phyloP scores from a whole-genome alignment of 1,284 basidiomycete species.

The Laetiporus sulphureus region DNA sequence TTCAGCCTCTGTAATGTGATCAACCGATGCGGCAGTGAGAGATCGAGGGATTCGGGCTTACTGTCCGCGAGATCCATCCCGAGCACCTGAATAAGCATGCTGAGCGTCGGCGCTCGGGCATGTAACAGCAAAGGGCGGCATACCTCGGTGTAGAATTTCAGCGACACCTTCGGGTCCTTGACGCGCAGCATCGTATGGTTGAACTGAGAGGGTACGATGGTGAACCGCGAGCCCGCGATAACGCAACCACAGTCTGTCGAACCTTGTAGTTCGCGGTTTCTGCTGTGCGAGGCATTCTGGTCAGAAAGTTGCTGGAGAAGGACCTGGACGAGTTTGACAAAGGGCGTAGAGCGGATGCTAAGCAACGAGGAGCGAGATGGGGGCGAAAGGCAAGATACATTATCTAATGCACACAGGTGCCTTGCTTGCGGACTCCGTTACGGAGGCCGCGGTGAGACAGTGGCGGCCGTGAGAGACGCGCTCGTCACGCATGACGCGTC shows the following conservation, averaged over 20 bases:
- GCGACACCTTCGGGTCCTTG: slow-evolving; percentile 77
- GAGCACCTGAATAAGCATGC: slow-evolving; percentile 52
- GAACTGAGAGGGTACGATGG: slow-evolving; percentile 55
- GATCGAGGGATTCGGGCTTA: too few relatives aligned
- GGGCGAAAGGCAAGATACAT: too few relatives aligned
- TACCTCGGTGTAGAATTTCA: slow-evolving; percentile 70
- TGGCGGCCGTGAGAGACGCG: slow-evolving; percentile 5
- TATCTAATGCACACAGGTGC: too few relatives aligned
- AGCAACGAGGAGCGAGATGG: too few relatives aligned
- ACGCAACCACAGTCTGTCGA: too few relatives aligned
- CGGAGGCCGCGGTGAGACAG: too few relatives aligned
- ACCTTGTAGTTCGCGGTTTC: slow-evolving; percentile 67
- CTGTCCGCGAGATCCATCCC: slow-evolving; percentile 94
- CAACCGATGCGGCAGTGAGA: background rate
- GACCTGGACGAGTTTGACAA: too few relatives aligned
- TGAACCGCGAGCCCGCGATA: background rate
- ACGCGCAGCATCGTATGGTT: slow-evolving; percentile 89
- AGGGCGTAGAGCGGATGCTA: too few relatives aligned
- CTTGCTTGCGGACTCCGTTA: too few relatives aligned
- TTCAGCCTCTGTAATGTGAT: slow-evolving; percentile 34
- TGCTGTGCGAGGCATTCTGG: slow-evolving; percentile 52
- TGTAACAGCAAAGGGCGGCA: slow-evolving; percentile 11
- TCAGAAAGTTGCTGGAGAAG: background rate
- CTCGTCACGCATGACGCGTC: too few relatives aligned
- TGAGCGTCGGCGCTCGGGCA: background rate